Conservation (phyloP, 176 grass and related monocot species). For the Aegilops bicornis region DNA sequence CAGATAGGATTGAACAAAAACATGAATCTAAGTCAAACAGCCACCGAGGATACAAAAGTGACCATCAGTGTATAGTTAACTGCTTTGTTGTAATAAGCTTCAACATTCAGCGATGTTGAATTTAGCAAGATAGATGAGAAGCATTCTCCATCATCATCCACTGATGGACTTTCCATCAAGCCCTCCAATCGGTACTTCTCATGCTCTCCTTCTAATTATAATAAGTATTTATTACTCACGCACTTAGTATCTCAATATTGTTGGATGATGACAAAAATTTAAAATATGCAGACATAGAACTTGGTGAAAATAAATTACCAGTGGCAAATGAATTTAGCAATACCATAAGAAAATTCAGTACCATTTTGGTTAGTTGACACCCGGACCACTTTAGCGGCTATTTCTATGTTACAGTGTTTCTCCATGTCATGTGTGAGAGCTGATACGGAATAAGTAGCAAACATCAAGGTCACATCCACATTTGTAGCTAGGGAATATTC, state of each 20-base stretch:
- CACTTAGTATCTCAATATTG: not conserved
- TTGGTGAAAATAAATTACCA: constrained; percentile 4
- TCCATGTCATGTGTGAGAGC: constrained; percentile 95
- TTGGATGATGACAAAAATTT: not conserved
- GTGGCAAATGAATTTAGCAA: constrained; percentile 6
- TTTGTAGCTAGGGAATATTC: constrained; percentile 5
- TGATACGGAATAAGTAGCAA: constrained; percentile 39
- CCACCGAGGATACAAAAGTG: constrained; percentile 96
- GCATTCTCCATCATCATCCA: constrained; percentile 89
- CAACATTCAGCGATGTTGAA: constrained; percentile 94
- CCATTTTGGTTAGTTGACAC: constrained; percentile 79
- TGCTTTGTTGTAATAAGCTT: constrained; percentile 99
- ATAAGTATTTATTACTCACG: constrained; percentile 14
- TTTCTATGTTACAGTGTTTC: constrained; percentile 95
- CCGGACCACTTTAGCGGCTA: constrained; percentile 81
- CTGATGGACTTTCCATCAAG: constrained; percentile 77
- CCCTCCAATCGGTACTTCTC: constrained; percentile 89
- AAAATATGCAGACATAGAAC: not conserved
- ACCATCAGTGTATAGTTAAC: constrained; percentile 99
- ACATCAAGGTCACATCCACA: constrained; percentile 25
- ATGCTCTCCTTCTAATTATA: constrained; percentile 72
- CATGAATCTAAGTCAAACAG: constrained; percentile 19
- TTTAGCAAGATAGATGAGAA: constrained; percentile 85
- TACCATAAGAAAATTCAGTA: constrained; percentile 33
- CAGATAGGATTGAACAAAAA: constrained; percentile 28